Conservation (phyloP, 164 flowering plant species). For the Annona cherimola region DNA sequence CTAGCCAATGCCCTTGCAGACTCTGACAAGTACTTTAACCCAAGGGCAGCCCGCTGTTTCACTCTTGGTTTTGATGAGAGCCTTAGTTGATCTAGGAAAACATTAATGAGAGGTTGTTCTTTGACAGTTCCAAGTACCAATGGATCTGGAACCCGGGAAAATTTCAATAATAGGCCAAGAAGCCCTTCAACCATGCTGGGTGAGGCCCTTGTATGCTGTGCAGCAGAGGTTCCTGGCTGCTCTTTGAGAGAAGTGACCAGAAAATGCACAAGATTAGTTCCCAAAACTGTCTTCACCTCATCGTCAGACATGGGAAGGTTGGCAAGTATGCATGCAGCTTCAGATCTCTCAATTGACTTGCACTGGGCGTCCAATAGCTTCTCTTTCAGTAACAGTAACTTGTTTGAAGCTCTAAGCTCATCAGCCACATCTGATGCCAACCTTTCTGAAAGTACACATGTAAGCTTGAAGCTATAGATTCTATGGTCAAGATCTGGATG, state of each 20-base stretch:
- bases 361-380: constrained; percentile 28
- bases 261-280: constrained; percentile 35
- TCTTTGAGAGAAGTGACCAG: constrained; percentile 31
- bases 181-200: constrained; percentile 48
- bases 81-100: constrained; percentile 34
- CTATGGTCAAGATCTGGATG: constrained; percentile 40
- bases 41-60: constrained; percentile 44
- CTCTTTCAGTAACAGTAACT: constrained; percentile 32
- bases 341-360: constrained; percentile 35
- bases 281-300: constrained; percentile 42
- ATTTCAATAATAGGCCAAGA: constrained; percentile 49
- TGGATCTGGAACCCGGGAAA: constrained; percentile 31
- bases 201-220: constrained; percentile 21
- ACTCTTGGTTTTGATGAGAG: constrained; percentile 31
- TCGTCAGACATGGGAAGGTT: constrained; percentile 42
- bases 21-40: constrained; percentile 50
- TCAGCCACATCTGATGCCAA: constrained; percentile 32
- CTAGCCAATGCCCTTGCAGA: constrained; percentile 17
- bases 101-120: constrained; percentile 33
- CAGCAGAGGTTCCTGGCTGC: constrained; percentile 13
- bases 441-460: constrained; percentile 38
- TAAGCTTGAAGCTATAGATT: constrained; percentile 35
- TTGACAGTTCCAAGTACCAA: constrained; percentile 21
- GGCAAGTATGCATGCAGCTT: constrained; percentile 51
- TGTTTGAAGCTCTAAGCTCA: constrained; percentile 31